Conservation (phyloP, 2,329 filamentous ascomycete genomes). For the Penicillium polonicum region DNA sequence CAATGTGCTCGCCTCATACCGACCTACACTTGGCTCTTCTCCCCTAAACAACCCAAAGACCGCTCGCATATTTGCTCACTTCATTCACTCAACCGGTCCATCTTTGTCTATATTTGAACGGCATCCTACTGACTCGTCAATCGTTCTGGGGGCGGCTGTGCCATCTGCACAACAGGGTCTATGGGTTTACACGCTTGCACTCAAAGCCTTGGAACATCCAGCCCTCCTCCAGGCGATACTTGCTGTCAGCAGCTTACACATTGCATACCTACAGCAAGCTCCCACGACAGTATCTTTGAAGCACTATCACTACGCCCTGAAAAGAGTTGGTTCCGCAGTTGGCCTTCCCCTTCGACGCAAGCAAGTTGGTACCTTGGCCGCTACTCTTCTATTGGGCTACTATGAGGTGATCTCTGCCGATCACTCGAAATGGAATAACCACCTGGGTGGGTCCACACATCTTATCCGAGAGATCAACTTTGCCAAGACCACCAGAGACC, state of each 20-base stretch:
- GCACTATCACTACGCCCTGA: conserved; percentile 85
- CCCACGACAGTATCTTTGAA: conserved; percentile 79
- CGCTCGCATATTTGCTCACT: conserved; percentile 83
- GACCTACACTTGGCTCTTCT: conserved; percentile 62
- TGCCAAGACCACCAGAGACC: conserved; percentile 66
- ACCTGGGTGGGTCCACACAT: conserved; percentile 79
- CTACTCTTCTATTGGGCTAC: conserved; percentile 79
- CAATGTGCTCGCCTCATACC: conserved; percentile 62
- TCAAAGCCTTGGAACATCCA: conserved; percentile 80
- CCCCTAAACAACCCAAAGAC: conserved; percentile 79
- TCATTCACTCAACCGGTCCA: conserved; percentile 83
- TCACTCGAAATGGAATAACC: conserved; percentile 92
- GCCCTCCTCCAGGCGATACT: conserved; percentile 87
- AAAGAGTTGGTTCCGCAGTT: conserved; percentile 74
- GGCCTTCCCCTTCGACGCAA: conserved; percentile 66
- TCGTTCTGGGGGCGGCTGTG: conserved; percentile 63
- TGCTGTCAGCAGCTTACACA: conserved; percentile 80
- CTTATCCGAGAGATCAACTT: conserved; percentile 82
- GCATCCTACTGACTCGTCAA: conserved; percentile 69
- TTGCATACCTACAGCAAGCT: conserved; percentile 73
- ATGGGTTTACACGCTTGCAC: conserved; percentile 76
- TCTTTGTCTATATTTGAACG: conserved; percentile 85
- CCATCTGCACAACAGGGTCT: conserved; percentile 58
- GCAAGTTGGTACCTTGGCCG: conserved; percentile 80
- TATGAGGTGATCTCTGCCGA: conserved; percentile 95